These are phyloP conservation scores for Aspergillus sp. DNA, from an alignment of 2,329 filamentous ascomycete genomes.

Conservation along the genomic window DNA sequence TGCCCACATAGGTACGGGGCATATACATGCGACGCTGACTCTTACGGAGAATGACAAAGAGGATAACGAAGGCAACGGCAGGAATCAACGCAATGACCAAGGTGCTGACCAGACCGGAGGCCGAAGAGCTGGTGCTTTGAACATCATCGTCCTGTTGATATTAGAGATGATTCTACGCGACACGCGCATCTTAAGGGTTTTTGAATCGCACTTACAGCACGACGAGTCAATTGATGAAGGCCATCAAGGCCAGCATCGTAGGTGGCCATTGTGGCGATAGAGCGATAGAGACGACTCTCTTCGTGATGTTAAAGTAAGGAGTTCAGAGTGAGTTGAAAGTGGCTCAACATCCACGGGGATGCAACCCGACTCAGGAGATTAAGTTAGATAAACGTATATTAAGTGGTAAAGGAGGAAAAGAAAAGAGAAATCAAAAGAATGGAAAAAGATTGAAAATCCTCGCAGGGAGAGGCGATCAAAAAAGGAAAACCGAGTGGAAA, in stretches of 20 bases:
- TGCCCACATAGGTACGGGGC: conserved; percentile 52
- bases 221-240: conserved; percentile 12
- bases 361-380: no score
- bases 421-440: no score
- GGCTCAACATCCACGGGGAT: no score
- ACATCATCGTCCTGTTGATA: background rate
- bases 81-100: conserved; percentile 44
- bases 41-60: conserved; percentile 48
- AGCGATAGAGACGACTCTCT: background rate
- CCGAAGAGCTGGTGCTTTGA: conserved; percentile 29
- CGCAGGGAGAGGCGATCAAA: no score
- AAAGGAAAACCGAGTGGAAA: no score
- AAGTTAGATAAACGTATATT: no score
- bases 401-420: no score
- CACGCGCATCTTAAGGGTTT: background rate
- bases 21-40: conserved; percentile 49
- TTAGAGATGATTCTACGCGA: background rate
- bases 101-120: conserved; percentile 45
- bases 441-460: no score
- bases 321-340: no score
- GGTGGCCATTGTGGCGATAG: conserved; percentile 8
- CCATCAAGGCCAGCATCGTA: conserved; percentile 11
- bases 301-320: background rate
- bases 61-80: conserved; percentile 41
- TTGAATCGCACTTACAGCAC: conserved; percentile 14